Evolutionary conservation across 768 basidiomycete genomes (phyloP).

Genomic region (Mycena alexandri): DNA sequence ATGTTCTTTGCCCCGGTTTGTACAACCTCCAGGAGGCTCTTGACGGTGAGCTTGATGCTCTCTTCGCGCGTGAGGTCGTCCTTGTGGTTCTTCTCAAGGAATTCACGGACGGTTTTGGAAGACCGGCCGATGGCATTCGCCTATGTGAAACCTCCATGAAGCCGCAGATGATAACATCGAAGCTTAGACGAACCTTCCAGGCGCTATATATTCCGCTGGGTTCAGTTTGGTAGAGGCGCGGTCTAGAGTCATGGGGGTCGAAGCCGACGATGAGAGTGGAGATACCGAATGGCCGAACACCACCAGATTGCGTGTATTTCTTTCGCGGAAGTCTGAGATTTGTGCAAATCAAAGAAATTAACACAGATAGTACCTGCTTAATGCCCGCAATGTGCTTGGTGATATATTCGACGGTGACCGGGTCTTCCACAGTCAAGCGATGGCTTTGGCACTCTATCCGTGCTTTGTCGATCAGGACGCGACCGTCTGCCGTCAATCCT

Average conservation of each 20-base stretch:
- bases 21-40: slow-evolving; percentile 96
- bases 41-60: slow-evolving; percentile 94
- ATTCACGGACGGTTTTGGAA: slow-evolving; percentile 98
- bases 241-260: slow-evolving; percentile 90
- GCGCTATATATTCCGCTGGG: slow-evolving; percentile 98
- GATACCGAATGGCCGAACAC: slow-evolving; percentile 98
- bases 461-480: slow-evolving; percentile 97
- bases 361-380: slow-evolving; percentile 79
- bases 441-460: slow-evolving; percentile 98
- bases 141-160: slow-evolving; percentile 45
- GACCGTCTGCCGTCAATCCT: slow-evolving; percentile 98
- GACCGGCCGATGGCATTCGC: slow-evolving; percentile 98
- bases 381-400: slow-evolving; percentile 98
- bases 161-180: neutral
- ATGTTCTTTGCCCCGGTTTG: slow-evolving; percentile 99
- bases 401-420: slow-evolving; percentile 98
- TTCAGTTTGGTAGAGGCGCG: slow-evolving; percentile 96
- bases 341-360: neutral
- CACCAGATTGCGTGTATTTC: slow-evolving; percentile 90
- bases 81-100: slow-evolving; percentile 97
- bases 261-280: slow-evolving; percentile 97
- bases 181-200: slow-evolving; percentile 82
- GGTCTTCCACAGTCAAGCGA: slow-evolving; percentile 96
- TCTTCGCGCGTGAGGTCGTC: slow-evolving; percentile 91
- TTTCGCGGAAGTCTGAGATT: neutral